These are phyloP conservation scores for Pulveroboletus sp. DNA, from an alignment of 768 basidiomycete species.

Conservation along the genomic window DNA sequence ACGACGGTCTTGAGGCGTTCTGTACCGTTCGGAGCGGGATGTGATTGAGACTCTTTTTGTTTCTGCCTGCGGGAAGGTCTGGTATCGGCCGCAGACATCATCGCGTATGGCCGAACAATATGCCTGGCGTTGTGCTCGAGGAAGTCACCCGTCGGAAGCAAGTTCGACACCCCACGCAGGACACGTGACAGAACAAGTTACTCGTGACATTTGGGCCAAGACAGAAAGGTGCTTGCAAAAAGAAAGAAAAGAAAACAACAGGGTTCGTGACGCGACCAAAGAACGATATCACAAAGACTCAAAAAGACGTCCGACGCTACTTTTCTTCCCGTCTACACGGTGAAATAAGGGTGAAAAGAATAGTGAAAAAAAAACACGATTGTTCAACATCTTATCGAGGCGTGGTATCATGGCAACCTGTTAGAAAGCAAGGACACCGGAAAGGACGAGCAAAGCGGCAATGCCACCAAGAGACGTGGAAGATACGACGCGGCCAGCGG, in stretches of 20 bases:
- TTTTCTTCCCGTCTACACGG: slow-evolving; percentile 3
- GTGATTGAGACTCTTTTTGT: slow-evolving; percentile 32
- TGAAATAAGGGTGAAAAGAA: not conserved
- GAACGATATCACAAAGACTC: slow-evolving; percentile 21
- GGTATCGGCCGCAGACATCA: slow-evolving; percentile 17
- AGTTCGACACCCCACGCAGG: slow-evolving; percentile 10
- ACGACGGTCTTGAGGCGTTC: slow-evolving; percentile 85
- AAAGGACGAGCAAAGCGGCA: slow-evolving; percentile 19
- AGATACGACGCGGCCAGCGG: slow-evolving; percentile 21
- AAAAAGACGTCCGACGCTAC: slow-evolving; percentile 1
- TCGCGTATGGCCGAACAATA: too few species aligned
- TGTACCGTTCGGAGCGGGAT: slow-evolving; percentile 26
- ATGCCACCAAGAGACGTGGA: slow-evolving; percentile 18
- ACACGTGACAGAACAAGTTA: not conserved
- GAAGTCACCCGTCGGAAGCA: not conserved
- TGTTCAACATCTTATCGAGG: slow-evolving; percentile 1
- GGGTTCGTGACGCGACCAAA: not conserved
- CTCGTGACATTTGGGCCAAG: not conserved
- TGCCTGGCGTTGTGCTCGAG: not conserved
- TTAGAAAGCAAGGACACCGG: slow-evolving; percentile 21
- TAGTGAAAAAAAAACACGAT: not conserved
- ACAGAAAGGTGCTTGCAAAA: not conserved
- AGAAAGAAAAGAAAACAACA: not conserved
- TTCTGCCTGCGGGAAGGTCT: slow-evolving; percentile 23
- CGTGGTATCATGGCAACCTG: slow-evolving; percentile 3